Evolutionary conservation across 2,329 filamentous ascomycete genomes (phyloP).

Genomic region (Macrophomina phaseolina): DNA sequence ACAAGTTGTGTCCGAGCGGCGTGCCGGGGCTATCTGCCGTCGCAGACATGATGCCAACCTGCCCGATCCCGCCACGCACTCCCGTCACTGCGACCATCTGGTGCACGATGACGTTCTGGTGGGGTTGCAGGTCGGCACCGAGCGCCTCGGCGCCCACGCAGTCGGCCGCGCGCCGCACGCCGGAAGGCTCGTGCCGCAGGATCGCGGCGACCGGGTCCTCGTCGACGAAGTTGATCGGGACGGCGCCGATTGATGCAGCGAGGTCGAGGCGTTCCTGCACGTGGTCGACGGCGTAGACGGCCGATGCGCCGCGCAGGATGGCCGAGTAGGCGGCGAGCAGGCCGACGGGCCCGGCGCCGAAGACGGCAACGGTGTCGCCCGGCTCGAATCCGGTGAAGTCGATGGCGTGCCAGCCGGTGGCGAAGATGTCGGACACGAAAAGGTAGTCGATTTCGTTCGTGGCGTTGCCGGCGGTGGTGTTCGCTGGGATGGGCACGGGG

Average conservation of each 20-base stretch:
- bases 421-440: constrained; percentile 45
- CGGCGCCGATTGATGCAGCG: constrained; percentile 29
- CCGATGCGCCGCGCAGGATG: constrained; percentile 30
- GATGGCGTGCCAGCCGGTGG: constrained; percentile 48
- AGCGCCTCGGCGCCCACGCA: constrained; percentile 29
- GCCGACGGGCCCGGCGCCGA: constrained; percentile 31
- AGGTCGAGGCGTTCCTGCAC: constrained; percentile 29
- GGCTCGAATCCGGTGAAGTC: constrained; percentile 46
- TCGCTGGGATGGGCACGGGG: constrained; percentile 21
- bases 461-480: constrained; percentile 15
- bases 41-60: constrained; percentile 35
- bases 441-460: constrained; percentile 33
- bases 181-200: constrained; percentile 28
- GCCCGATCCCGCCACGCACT: constrained; percentile 38
- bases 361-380: constrained; percentile 36
- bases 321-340: constrained; percentile 31
- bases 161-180: constrained; percentile 30
- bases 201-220: constrained; percentile 30
- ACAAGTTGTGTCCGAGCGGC: neutral
- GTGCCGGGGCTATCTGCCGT: constrained; percentile 7
- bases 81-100: constrained; percentile 38
- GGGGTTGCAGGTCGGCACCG: constrained; percentile 32
- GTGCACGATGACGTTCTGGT: constrained; percentile 34
- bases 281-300: constrained; percentile 32
- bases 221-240: constrained; percentile 30